Percentiles rank a stretch among this genome's conserved stretches.
Evolutionary conservation across 352 stramenopile species (phyloP).

Genomic region (Globisporangium iwayamae): DNA sequence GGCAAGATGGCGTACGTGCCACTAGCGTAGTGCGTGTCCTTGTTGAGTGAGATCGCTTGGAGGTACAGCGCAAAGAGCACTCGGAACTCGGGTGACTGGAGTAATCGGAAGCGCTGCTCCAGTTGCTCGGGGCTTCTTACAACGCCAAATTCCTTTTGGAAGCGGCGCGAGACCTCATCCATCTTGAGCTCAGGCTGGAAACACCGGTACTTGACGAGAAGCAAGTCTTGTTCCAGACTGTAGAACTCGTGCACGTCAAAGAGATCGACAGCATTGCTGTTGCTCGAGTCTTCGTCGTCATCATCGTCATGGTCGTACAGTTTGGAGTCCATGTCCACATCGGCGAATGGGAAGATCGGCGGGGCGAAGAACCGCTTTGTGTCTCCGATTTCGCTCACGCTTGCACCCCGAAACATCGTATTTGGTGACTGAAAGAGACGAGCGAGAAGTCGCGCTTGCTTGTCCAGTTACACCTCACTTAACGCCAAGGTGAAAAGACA

Average conservation of each 20-base stretch:
- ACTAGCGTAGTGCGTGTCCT: conserved; percentile 29
- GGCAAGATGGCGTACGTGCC: conserved; percentile 32
- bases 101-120: conserved; percentile 29
- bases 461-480: neutral
- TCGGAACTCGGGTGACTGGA: conserved; percentile 35
- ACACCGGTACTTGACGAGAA: conserved; percentile 54
- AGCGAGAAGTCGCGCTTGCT: neutral
- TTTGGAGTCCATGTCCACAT: conserved; percentile 10
- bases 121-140: conserved; percentile 31
- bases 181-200: conserved; percentile 46
- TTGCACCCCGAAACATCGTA: conserved; percentile 4
- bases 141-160: conserved; percentile 43
- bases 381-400: neutral
- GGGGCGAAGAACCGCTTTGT: conserved; percentile 11
- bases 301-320: conserved; percentile 26
- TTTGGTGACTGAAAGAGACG: neutral
- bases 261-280: conserved; percentile 27
- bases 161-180: conserved; percentile 33
- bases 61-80: conserved; percentile 54
- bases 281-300: conserved; percentile 20
- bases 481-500: neutral
- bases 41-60: conserved; percentile 31
- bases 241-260: conserved; percentile 44
- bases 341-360: conserved; percentile 32
- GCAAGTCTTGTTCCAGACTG: conserved; percentile 49